These are phyloP conservation scores for Lantana camara DNA, from an alignment of 257 asterid species.

Conservation along the genomic window DNA sequence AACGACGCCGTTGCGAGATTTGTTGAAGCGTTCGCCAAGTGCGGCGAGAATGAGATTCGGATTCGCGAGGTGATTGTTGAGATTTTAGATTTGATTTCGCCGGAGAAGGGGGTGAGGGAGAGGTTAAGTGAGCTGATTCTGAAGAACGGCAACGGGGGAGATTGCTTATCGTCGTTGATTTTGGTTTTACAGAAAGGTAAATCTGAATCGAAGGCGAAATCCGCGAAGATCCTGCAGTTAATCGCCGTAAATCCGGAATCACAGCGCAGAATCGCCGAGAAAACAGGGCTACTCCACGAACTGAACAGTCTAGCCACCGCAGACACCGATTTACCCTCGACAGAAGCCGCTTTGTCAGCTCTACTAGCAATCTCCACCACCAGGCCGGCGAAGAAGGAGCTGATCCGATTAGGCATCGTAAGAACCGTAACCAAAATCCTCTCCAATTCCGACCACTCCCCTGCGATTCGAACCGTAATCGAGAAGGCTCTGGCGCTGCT, in stretches of 20 bases:
- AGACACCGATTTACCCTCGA: slow-evolving; percentile 34
- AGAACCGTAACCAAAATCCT: slow-evolving; percentile 47
- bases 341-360: slow-evolving; percentile 62
- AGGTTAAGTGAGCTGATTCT: slow-evolving; percentile 43
- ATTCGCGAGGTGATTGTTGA: slow-evolving; percentile 50
- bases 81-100: slow-evolving; percentile 53
- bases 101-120: slow-evolving; percentile 48
- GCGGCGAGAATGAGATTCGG: slow-evolving; percentile 47
- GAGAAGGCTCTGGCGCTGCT: slow-evolving; percentile 57
- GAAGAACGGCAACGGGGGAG: slow-evolving; percentile 27
- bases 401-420: slow-evolving; percentile 68
- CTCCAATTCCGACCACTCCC: slow-evolving; percentile 33
- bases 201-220: slow-evolving; percentile 51
- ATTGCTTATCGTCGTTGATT: slow-evolving; percentile 43
- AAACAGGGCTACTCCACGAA: slow-evolving; percentile 48
- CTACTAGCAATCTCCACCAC: slow-evolving; percentile 53
- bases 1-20: slow-evolving; percentile 41
- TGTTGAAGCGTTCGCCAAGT: slow-evolving; percentile 32
- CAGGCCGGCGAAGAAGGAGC: slow-evolving; percentile 63
- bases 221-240: slow-evolving; percentile 54
- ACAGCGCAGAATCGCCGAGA: slow-evolving; percentile 51
- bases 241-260: slow-evolving; percentile 64
- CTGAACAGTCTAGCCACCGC: slow-evolving; percentile 41
- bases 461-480: slow-evolving; percentile 32
- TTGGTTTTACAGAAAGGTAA: slow-evolving; percentile 52